Conservation (phyloP, 2,329 filamentous ascomycete genomes). For the Cytospora piceicola region DNA sequence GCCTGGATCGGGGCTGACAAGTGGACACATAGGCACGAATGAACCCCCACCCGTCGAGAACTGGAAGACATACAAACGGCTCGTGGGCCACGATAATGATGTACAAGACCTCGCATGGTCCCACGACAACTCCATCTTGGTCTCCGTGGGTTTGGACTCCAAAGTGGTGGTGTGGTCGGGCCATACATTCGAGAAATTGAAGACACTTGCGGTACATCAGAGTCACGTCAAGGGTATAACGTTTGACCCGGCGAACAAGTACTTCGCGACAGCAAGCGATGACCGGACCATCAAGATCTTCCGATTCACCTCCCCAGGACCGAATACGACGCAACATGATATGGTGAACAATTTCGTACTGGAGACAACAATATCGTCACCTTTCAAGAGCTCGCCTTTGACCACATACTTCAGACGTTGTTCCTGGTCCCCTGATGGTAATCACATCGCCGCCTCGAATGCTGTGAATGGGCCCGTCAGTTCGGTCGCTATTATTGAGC, state of each 20-base stretch:
- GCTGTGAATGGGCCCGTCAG: slow-evolving; percentile 97
- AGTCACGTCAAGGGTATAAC: slow-evolving; percentile 99
- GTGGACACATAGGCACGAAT: slow-evolving; percentile 64
- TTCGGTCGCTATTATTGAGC: slow-evolving; percentile 93
- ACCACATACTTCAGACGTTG: slow-evolving; percentile 97
- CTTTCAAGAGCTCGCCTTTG: slow-evolving; percentile 88
- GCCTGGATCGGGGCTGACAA: slow-evolving; percentile 4
- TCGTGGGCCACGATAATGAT: slow-evolving; percentile 98
- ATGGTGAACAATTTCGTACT: slow-evolving; percentile 96
- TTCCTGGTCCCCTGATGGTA: slow-evolving; percentile 97
- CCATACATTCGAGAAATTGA: slow-evolving; percentile 96
- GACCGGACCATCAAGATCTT: slow-evolving; percentile 97
- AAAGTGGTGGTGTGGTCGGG: slow-evolving; percentile 99
- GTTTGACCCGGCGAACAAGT: slow-evolving; percentile 98
- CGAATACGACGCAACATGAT: slow-evolving; percentile 92
- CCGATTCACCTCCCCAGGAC: slow-evolving; percentile 85
- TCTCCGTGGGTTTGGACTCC: slow-evolving; percentile 94
- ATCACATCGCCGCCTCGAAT: slow-evolving; percentile 95
- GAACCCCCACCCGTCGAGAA: slow-evolving; percentile 94
- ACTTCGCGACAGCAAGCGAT: slow-evolving; percentile 97
- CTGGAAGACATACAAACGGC: slow-evolving; percentile 91
- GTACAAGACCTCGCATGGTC: slow-evolving; percentile 98
- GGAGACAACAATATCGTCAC: slow-evolving; percentile 85
- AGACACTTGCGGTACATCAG: slow-evolving; percentile 89
- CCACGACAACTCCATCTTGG: slow-evolving; percentile 89